Conservation (phyloP, 192 early-diverging fungal species). For the Coemansia sp. region DNA sequence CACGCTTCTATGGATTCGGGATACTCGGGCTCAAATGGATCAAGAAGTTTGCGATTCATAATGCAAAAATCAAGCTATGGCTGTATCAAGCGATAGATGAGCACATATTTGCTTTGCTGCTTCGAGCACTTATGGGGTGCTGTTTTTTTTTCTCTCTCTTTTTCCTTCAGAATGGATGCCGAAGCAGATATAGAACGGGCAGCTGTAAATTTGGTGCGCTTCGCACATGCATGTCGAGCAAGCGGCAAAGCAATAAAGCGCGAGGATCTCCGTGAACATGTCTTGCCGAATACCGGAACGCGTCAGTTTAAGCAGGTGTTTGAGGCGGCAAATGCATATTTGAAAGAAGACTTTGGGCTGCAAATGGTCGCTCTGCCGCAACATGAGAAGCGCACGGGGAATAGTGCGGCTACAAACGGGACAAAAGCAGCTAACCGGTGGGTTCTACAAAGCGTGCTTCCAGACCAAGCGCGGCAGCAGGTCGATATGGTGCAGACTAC, state of each 20-base stretch:
- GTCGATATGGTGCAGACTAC: constrained; percentile 25
- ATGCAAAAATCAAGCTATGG: neutral
- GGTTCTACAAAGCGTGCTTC: constrained; percentile 42
- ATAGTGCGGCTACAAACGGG: neutral
- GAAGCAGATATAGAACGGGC: constrained; percentile 18
- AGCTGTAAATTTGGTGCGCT: constrained; percentile 36
- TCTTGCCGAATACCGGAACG: neutral
- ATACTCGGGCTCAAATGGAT: constrained; percentile 79
- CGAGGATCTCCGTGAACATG: constrained; percentile 24
- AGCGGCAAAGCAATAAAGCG: constrained; percentile 32
- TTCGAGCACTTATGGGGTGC: neutral
- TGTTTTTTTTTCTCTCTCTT: neutral
- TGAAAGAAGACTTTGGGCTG: constrained; percentile 36
- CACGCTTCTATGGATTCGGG: constrained; percentile 76
- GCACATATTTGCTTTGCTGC: neutral
- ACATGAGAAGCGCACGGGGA: constrained; percentile 28
- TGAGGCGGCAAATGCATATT: constrained; percentile 25
- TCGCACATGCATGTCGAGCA: constrained; percentile 42
- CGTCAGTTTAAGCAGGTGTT: constrained; percentile 18
- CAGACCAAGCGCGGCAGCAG: constrained; percentile 20
- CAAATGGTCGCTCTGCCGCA: constrained; percentile 26
- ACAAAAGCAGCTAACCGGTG: constrained; percentile 24
- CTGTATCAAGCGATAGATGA: neutral
- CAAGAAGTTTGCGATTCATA: constrained; percentile 61
- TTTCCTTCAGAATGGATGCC: constrained; percentile 11